A percentile compares a stretch with the other conserved stretches of the same genome.
Evolutionary conservation across 1,139 yeast species (phyloP).

Genomic region (Kodamaea fungicola): DNA sequence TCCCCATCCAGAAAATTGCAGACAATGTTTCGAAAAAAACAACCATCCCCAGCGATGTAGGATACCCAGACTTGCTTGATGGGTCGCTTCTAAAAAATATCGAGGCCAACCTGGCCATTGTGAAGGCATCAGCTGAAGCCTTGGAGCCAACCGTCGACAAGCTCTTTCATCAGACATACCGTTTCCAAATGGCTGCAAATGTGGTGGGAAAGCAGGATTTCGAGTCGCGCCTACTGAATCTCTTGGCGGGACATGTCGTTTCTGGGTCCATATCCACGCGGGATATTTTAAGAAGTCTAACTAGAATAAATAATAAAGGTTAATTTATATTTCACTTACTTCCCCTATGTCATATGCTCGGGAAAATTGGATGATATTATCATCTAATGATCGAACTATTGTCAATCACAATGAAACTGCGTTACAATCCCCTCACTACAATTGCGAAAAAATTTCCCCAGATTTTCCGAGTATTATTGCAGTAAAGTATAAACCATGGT

Average conservation of each 20-base stretch:
- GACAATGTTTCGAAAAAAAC: background rate
- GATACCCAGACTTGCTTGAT: constrained; percentile 5
- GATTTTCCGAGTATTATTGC: too few species aligned
- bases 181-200: constrained; percentile 11
- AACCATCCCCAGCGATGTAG: constrained; percentile 1
- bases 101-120: background rate
- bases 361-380: too few species aligned
- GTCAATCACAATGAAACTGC: too few species aligned
- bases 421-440: too few species aligned
- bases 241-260: constrained; percentile 4
- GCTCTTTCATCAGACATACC: constrained; percentile 14
- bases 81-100: constrained; percentile 5
- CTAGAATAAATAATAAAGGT: constrained; percentile 5
- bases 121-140: constrained; percentile 2
- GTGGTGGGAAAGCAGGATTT: constrained; percentile 8
- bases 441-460: too few species aligned
- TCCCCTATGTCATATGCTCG: background rate
- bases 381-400: too few species aligned
- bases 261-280: constrained; percentile 1
- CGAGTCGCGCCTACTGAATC: constrained; percentile 4
- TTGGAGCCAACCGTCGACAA: constrained; percentile 12
- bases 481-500: too few species aligned
- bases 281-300: constrained; percentile 11
- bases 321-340: background rate
- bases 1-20: constrained; percentile 15